These are phyloP conservation scores for Secale cereale DNA, from an alignment of 176 grass and related monocot species.

Conservation along the genomic window DNA sequence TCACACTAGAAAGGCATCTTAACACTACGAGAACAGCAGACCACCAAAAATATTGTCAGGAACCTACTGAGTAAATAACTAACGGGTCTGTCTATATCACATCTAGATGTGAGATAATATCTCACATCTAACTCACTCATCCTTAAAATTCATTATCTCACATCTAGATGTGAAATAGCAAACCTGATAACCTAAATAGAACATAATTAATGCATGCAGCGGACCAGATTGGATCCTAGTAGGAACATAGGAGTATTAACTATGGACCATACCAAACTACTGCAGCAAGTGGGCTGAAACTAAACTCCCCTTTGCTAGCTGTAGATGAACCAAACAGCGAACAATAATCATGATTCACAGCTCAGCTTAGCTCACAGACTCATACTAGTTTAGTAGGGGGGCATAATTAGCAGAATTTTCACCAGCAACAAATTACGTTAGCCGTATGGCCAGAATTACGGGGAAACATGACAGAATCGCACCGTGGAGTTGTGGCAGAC, in stretches of 20 bases:
- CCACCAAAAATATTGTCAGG: slow-evolving; percentile 4
- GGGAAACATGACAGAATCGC: not conserved
- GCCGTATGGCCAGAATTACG: not conserved
- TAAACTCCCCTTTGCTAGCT: not conserved
- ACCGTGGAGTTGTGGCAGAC: slow-evolving; percentile 90
- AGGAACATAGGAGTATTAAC: slow-evolving; percentile 27
- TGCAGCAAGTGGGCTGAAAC: slow-evolving; percentile 14
- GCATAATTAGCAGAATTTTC: not conserved
- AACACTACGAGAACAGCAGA: not conserved
- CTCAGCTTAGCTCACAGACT: not conserved
- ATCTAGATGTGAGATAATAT: no score
- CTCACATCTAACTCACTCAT: no score
- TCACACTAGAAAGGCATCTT: not conserved
- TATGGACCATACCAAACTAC: not conserved
- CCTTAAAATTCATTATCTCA: no score
- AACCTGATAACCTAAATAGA: no score
- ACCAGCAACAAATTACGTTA: not conserved
- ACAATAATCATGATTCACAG: slow-evolving; percentile 8
- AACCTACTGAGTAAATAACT: slow-evolving; percentile 1
- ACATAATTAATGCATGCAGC: not conserved
- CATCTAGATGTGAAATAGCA: no score
- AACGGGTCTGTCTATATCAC: no score
- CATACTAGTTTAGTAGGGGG: slow-evolving; percentile 1
- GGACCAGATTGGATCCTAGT: slow-evolving; percentile 33
- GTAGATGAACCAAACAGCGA: slow-evolving; percentile 28